Evolutionary conservation across 129 eudicot species (phyloP).

Genomic region (Chrysanthemum lavandulifolium): DNA sequence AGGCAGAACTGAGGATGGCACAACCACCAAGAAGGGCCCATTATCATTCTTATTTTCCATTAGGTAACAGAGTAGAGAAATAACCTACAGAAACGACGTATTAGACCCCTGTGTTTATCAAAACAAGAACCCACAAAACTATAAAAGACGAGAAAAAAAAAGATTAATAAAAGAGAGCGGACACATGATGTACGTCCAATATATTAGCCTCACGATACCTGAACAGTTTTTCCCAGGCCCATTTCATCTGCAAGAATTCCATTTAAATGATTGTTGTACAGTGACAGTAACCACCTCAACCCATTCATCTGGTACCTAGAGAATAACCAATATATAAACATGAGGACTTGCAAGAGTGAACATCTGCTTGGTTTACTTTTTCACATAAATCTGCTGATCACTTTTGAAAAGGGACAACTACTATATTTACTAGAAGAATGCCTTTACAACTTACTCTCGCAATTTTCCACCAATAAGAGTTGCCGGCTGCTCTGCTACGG

Average conservation of each 20-base stretch:
- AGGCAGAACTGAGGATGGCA: slow-evolving; percentile 95
- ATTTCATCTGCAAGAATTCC: slow-evolving; percentile 99
- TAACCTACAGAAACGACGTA: slow-evolving; percentile 54
- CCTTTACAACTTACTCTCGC: slow-evolving; percentile 70
- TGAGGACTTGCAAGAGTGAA: neutral
- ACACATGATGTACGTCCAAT: neutral
- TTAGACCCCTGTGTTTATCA: slow-evolving; percentile 14
- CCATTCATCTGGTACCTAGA: slow-evolving; percentile 97
- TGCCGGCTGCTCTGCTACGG: slow-evolving; percentile 75
- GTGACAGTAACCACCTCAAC: slow-evolving; percentile 89
- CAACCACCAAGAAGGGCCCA: slow-evolving; percentile 98
- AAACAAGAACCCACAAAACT: slow-evolving; percentile 12
- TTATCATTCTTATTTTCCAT: slow-evolving; percentile 94
- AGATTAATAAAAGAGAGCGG: neutral
- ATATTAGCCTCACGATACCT: slow-evolving; percentile 42
- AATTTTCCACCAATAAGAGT: slow-evolving; percentile 82
- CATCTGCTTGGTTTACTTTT: slow-evolving; percentile 12
- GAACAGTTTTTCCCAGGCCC: slow-evolving; percentile 99
- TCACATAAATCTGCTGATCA: neutral
- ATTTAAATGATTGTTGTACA: slow-evolving; percentile 94
- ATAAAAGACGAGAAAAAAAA: neutral
- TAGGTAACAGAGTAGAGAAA: slow-evolving; percentile 87
- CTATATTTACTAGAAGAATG: slow-evolving; percentile 9
- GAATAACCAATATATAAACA: slow-evolving; percentile 8
- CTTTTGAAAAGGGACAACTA: neutral